phyloP scores from a whole-genome alignment of 2,329 filamentous ascomycete genomes.

The Ramularia collo-cygni region DNA sequence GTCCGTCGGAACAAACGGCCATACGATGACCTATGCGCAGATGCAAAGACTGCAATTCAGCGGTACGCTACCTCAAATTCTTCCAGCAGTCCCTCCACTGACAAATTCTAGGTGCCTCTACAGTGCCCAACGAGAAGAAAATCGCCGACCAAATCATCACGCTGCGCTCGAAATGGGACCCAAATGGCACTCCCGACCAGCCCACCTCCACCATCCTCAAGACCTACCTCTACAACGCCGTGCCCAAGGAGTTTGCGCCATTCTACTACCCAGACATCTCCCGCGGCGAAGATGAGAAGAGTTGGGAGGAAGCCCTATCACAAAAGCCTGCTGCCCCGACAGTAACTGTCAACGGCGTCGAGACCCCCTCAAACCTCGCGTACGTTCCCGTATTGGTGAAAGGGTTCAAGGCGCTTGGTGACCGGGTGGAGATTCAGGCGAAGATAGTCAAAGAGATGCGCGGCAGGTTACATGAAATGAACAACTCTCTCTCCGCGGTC shows the following conservation, averaged over 20 bases:
- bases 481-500: conserved; percentile 63
- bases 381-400: conserved; percentile 71
- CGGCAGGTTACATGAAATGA: conserved; percentile 69
- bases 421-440: conserved; percentile 66
- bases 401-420: conserved; percentile 65
- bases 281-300: conserved; percentile 60
- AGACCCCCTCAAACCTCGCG: conserved; percentile 37
- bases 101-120: conserved; percentile 7
- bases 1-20: conserved; percentile 15
- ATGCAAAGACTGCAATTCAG: conserved; percentile 22
- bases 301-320: conserved; percentile 77
- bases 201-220: conserved; percentile 58
- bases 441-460: conserved; percentile 64
- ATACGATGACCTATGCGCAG: conserved; percentile 22
- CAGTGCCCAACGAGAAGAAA: conserved; percentile 54
- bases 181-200: conserved; percentile 31
- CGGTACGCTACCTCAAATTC: conserved; percentile 4
- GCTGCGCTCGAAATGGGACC: conserved; percentile 68
- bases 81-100: not conserved
- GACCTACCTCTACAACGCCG: conserved; percentile 82
- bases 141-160: conserved; percentile 67
- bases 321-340: conserved; percentile 58
- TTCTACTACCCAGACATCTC: conserved; percentile 62
- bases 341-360: conserved; percentile 25
- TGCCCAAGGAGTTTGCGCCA: conserved; percentile 65